These are phyloP conservation scores for Aspergillus sergii DNA, from an alignment of 2,329 filamentous ascomycete species.

Conservation along the genomic window DNA sequence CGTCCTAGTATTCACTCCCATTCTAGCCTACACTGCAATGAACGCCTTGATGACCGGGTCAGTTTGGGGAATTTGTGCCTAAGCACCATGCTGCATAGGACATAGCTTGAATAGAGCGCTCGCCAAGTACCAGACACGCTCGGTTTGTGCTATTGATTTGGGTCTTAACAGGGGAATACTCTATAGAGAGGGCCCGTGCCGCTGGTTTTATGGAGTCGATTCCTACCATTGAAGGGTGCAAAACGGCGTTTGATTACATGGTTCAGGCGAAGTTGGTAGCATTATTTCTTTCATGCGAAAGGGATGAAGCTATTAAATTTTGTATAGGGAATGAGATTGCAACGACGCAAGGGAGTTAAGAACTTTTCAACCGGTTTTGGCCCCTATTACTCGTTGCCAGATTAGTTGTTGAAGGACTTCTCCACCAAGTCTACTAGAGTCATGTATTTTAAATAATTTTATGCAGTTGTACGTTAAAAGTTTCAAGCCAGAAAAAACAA, in stretches of 20 bases:
- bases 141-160: slow-evolving; percentile 22
- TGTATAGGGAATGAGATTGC: no score
- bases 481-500: no score
- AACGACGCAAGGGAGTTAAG: no score
- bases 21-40: slow-evolving; percentile 28
- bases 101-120: slow-evolving; percentile 19
- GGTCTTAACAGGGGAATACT: slow-evolving; percentile 26
- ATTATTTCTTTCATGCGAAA: neutral
- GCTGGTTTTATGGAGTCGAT: slow-evolving; percentile 26
- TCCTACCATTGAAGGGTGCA: slow-evolving; percentile 23
- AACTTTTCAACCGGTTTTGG: no score
- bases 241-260: slow-evolving; percentile 26
- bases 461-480: no score
- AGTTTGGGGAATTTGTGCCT: slow-evolving; percentile 19
- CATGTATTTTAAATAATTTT: no score
- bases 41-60: slow-evolving; percentile 12
- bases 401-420: no score
- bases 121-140: slow-evolving; percentile 19
- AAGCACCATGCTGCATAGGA: slow-evolving; percentile 17
- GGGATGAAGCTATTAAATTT: no score
- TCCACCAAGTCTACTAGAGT: no score
- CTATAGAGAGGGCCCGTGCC: slow-evolving; percentile 16
- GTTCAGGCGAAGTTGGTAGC: slow-evolving; percentile 39
- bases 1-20: slow-evolving; percentile 30
- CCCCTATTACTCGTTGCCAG: no score